phyloP scores from a whole-genome alignment of 2,329 filamentous ascomycete genomes.

The Aureobasidium melanogenum region DNA sequence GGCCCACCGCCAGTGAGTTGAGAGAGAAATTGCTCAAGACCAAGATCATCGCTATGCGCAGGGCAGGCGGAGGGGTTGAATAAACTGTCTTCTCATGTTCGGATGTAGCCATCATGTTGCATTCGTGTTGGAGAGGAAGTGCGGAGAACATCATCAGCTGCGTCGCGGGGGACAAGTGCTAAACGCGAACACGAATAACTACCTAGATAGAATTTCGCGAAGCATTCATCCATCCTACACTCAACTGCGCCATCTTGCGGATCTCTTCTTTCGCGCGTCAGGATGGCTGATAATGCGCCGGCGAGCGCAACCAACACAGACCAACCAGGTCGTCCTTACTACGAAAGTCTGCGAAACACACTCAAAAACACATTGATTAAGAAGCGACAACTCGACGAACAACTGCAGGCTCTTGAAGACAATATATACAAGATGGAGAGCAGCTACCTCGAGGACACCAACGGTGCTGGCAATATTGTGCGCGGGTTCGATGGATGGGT shows the following conservation, averaged over 20 bases:
- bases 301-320: slow-evolving; percentile 32
- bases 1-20: slow-evolving; percentile 8
- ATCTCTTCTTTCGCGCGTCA: neutral
- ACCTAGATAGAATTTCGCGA: neutral
- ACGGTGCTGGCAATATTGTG: slow-evolving; percentile 83
- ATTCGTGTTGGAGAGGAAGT: neutral
- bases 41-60: slow-evolving; percentile 2
- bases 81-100: neutral
- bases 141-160: neutral
- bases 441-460: slow-evolving; percentile 83
- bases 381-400: slow-evolving; percentile 53
- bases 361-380: slow-evolving; percentile 58
- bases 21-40: slow-evolving; percentile 11
- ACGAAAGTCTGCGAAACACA: slow-evolving; percentile 61
- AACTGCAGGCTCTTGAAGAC: slow-evolving; percentile 54
- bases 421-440: slow-evolving; percentile 76
- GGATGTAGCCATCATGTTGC: neutral
- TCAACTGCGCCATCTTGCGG: neutral
- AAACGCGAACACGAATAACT: neutral
- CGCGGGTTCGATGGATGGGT: slow-evolving; percentile 97
- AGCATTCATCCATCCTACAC: neutral
- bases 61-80: neutral
- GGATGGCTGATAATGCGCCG: slow-evolving; percentile 43
- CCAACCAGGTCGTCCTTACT: slow-evolving; percentile 48
- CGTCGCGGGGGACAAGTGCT: neutral